Evolutionary conservation across 768 basidiomycete genomes (phyloP), one percentile per base, ranked within the genome.

Genomic region (Trametes elegans): DNA sequence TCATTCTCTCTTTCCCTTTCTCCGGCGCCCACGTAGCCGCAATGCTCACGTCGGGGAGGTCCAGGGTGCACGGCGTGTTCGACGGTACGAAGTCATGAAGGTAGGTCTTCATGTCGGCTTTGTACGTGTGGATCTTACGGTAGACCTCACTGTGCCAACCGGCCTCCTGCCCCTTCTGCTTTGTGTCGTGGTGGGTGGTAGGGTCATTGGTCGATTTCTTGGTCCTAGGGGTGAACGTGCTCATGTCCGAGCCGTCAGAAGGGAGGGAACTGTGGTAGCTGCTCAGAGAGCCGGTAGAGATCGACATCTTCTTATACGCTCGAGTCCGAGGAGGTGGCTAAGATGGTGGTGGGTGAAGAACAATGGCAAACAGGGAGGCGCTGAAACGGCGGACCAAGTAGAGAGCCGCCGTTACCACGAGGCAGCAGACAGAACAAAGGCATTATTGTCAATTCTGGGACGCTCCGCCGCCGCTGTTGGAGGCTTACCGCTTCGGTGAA

Each of bases 291-390:
- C 42, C 42, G 3, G 42, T 44, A 5, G 42, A 44, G n/a, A 44
- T 44, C 16, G 42, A 44, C 42, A 44, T 44, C n/a, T 44, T 44
- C 28, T 29, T n/a, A n/a, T n/a, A n/a, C n/a, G n/a, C n/a, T n/a
- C n/a, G n/a, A 44, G 27, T 44, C 11, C 13, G 7, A 29, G 42
- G 26, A 14, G 6, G 42, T 44, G 42, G 26, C 28, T 44, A 44
- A 29, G 42, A 3, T 44, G 9, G 40, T n/a, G n/a, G n/a, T n/a
- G n/a, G n/a, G n/a, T n/a, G n/a, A n/a, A n/a, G n/a, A n/a, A n/a
- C n/a, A n/a, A n/a, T n/a, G n/a, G n/a, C n/a, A n/a, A n/a, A n/a
- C n/a, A n/a, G n/a, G n/a, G n/a, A n/a, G n/a, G n/a, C n/a, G n/a
- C n/a, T n/a, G n/a, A n/a, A n/a, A n/a, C n/a, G n/a, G n/a, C n/a